phyloP scores from a whole-genome alignment of 2,329 filamentous ascomycete species.

The Fonsecaea pedrosoi region DNA sequence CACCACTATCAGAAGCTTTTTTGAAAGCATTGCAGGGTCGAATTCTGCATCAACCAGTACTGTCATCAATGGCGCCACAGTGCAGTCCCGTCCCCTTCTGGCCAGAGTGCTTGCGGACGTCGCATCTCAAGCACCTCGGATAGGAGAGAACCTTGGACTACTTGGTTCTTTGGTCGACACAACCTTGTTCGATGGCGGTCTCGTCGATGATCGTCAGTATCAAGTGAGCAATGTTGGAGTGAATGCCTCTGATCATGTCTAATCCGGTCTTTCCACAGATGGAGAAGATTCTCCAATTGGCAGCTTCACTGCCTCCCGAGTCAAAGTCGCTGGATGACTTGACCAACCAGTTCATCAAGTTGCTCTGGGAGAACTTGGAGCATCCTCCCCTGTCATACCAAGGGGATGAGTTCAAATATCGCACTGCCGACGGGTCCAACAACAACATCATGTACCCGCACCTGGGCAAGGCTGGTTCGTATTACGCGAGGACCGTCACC shows the following conservation, averaged over 20 bases:
- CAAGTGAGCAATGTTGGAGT: slow-evolving; percentile 30
- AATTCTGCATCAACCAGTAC: slow-evolving; percentile 38
- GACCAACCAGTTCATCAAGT: slow-evolving; percentile 42
- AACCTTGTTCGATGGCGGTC: slow-evolving; percentile 39
- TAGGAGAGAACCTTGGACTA: slow-evolving; percentile 37
- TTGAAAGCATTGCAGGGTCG: slow-evolving; percentile 35
- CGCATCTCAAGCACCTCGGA: slow-evolving; percentile 38
- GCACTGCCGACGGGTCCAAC: slow-evolving; percentile 44
- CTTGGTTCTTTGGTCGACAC: slow-evolving; percentile 39
- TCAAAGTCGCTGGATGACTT: slow-evolving; percentile 41
- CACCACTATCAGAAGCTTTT: slow-evolving; percentile 31
- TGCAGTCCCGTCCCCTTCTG: slow-evolving; percentile 31
- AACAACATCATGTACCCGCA: slow-evolving; percentile 64
- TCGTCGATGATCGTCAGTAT: slow-evolving; percentile 41
- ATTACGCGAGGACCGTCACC: slow-evolving; percentile 68
- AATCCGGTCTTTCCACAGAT: slow-evolving; percentile 29
- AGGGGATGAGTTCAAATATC: slow-evolving; percentile 45
- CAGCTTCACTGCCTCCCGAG: slow-evolving; percentile 39
- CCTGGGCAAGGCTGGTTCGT: slow-evolving; percentile 66
- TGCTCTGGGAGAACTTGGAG: slow-evolving; percentile 44
- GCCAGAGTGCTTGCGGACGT: slow-evolving; percentile 35
- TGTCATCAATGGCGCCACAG: slow-evolving; percentile 39
- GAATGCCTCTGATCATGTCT: not conserved
- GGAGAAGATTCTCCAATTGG: slow-evolving; percentile 40
- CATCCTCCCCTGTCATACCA: slow-evolving; percentile 46